Percentiles rank a stretch among this genome's conserved stretches.
Conservation (phyloP, 306 rosid genomes). For the Fragaria ananassa region DNA sequence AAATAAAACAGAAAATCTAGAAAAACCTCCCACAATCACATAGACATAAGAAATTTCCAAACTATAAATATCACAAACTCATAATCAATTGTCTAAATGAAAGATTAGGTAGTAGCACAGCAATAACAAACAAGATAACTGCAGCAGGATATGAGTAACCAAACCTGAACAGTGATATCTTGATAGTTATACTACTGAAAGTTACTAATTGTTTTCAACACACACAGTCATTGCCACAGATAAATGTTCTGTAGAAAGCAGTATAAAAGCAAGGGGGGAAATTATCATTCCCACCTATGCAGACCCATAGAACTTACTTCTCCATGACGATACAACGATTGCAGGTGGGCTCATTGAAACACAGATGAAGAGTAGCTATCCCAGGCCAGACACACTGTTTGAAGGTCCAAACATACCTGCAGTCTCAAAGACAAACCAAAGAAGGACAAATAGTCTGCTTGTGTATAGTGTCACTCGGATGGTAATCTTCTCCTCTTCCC, state of each 20-base stretch:
- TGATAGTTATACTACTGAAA: constrained; percentile 18
- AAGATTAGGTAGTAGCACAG: constrained; percentile 16
- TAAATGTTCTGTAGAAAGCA: constrained; percentile 24
- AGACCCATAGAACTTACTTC: constrained; percentile 39
- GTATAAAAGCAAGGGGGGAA: constrained; percentile 16
- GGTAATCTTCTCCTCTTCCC: constrained; percentile 49
- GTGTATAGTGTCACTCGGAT: constrained; percentile 34
- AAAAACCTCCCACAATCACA: constrained; percentile 8
- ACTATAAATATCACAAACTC: constrained; percentile 28
- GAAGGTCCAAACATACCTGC: constrained; percentile 10
- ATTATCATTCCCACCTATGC: constrained; percentile 21
- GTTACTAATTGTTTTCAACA: constrained; percentile 30
- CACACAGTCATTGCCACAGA: constrained; percentile 22
- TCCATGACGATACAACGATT: constrained; percentile 18
- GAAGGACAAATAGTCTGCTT: not conserved
- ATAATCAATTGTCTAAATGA: constrained; percentile 25
- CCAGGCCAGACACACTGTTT: constrained; percentile 9
- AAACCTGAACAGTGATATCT: constrained; percentile 26
- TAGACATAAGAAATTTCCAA: constrained; percentile 13
- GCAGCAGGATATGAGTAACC: constrained; percentile 21
- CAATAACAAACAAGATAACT: constrained; percentile 24
- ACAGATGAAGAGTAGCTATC: constrained; percentile 14
- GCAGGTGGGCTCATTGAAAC: constrained; percentile 13
- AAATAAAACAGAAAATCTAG: constrained; percentile 1
- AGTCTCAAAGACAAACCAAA: constrained; percentile 10